Base-by-base conservation (phyloP, 2,329 filamentous ascomycete genomes). In the Ceratocystis huliohia region DNA sequence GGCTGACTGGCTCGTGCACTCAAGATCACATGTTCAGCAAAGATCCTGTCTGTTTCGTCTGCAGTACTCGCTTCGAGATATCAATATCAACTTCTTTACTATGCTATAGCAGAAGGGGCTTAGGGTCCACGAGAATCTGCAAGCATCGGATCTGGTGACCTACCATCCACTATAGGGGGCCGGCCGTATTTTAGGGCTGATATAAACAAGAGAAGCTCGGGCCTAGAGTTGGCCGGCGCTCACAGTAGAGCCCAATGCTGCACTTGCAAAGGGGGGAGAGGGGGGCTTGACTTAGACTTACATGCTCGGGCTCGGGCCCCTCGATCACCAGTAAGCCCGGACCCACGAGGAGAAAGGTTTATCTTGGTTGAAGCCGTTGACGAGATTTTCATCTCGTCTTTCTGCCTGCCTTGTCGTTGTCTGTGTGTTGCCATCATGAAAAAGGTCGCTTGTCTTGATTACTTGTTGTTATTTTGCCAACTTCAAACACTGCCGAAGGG, bases 401-500 rank as follows among this genome's bases (percentile, higher is more conserved):
- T 33, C 17, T 41, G 37, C 37, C 48, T 53, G 20, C 8, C 25
- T 53, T 13, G 13, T 53, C 48, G 46, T 17, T 25, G 53, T 59
- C 53, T 25, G 53, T 59, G 53, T 33, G 53, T 6, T 41, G 8
- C 10, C 37, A 41, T 41, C 1, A 41, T 41, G 37, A 41, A 41
- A 41, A 41, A 13, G 37, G 10, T 41, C 53, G 28, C 28, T 25
- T 37, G 28, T 33, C 53, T 59, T 33, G 53, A 59, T 59, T 30
- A 5, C n/a, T 25, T 33, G 28, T 22, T 59, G 33, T 37, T 59
- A n/a, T 59, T 8, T 59, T 15, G 7, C 7, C 53, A 33, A 59
- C 28, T 59, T 59, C 53, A 59, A 59, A 59, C 53, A 33, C 28
- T 59, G 53, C 53, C 53, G 53, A 59, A 59, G 25, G 53, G 53